phyloP scores from a whole-genome alignment of 352 stramenopile genomes.

The Phytophthora hibernalis region DNA sequence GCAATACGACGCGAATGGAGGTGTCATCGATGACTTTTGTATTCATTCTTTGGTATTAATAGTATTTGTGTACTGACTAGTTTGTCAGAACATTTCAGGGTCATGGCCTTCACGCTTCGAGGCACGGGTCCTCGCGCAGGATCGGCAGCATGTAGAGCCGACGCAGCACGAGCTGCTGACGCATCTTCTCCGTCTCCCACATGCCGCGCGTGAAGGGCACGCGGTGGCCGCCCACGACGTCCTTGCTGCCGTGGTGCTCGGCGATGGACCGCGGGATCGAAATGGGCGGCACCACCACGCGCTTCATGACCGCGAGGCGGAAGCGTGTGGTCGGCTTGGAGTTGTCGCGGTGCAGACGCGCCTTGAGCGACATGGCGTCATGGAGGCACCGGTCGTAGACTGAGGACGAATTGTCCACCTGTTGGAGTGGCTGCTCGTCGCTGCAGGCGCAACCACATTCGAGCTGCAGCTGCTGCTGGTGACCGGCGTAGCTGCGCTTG shows the following conservation, averaged over 20 bases:
- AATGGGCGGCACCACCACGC: slow-evolving; percentile 60
- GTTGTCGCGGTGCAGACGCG: slow-evolving; percentile 28
- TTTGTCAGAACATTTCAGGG: slow-evolving; percentile 10
- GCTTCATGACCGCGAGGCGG: slow-evolving; percentile 68
- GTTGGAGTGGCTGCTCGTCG: slow-evolving; percentile 17
- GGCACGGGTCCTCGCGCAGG: slow-evolving; percentile 22
- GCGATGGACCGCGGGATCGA: slow-evolving; percentile 60
- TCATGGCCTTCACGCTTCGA: slow-evolving; percentile 19
- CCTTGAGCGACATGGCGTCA: slow-evolving; percentile 41
- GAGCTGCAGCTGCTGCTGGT: slow-evolving; percentile 14
- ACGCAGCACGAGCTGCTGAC: slow-evolving; percentile 38
- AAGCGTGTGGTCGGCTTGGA: slow-evolving; percentile 47
- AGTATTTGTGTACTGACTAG: slow-evolving; percentile 29
- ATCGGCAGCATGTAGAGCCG: slow-evolving; percentile 36
- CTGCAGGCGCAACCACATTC: slow-evolving; percentile 16
- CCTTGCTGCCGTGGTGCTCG: slow-evolving; percentile 42
- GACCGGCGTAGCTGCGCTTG: slow-evolving; percentile 28
- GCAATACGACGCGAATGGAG: too few species aligned
- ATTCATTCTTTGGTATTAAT: slow-evolving; percentile 24
- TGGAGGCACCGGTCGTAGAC: slow-evolving; percentile 37
- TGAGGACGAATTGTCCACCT: slow-evolving; percentile 8
- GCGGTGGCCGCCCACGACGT: slow-evolving; percentile 61
- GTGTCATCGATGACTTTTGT: slow-evolving; percentile 15
- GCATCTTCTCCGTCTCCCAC: slow-evolving; percentile 74
- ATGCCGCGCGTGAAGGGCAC: slow-evolving; percentile 72